Evolutionary conservation across 2,329 filamentous ascomycete genomes (phyloP), one percentile per base, ranked within the genome.

Genomic region (Pseudogymnoascus sp.): DNA sequence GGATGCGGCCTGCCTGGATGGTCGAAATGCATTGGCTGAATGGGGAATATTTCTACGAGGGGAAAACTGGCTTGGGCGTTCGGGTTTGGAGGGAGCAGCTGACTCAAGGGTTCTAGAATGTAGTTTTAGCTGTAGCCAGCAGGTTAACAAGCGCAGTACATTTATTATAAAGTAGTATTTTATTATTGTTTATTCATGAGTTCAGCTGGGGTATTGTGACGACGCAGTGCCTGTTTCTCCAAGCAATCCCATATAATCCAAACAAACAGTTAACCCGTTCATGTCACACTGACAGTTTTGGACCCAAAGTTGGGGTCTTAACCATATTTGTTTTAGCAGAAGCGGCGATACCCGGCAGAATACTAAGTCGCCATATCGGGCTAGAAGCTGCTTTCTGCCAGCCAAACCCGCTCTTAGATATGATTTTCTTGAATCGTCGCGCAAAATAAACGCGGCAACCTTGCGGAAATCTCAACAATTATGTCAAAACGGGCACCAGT

Each of bases 1-100:
- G 87, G 85, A 4, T 90, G 87, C 71, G 87, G 87, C 6, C 70
- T 90, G 64, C 87, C 87, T 60, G 83, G 77, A 14, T 73, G 71
- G 71, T 69, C 67, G 9, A 71, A 65, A 57, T 73, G 71, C 54
- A 62, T 72, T 60, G 68, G 69, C 16, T 47, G 41, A 54, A 60
- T 14, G 47, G 22, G 11, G 9, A 18, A 20, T 54, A 32, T 54
- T 34, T 34, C 28, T 14, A 54, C 47, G 11, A 14, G 47, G 16
- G 18, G 9, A 28, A 54, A 18, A 32, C 5, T 54, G 28, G 47
- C 16, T 54, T 54, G 28, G 47, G 47, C 47, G 47, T 54, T 54
- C 47, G 20, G 47, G 47, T 34, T 50, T 54, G 9, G 43, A 50
- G 43, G 6, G 47, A 54, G 47, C 47, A 54, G 28, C 28, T 54